Conservation (phyloP, 768 basidiomycete genomes). For the Fistulinella prunicolor region DNA sequence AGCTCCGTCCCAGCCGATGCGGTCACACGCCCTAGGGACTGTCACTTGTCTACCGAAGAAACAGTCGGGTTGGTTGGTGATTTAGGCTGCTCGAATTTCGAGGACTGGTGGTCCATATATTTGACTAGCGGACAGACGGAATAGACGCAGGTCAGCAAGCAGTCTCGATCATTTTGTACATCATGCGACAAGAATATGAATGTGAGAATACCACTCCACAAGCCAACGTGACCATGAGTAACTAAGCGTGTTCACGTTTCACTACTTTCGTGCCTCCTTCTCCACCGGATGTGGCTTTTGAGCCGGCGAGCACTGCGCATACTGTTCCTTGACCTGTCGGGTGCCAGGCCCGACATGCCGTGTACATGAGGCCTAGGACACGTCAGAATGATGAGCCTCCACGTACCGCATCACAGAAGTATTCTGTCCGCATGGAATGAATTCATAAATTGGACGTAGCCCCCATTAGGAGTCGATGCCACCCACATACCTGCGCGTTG, state of each 20-base stretch:
- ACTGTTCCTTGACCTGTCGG: conserved; percentile 24
- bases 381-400: background rate
- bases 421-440: conserved; percentile 17
- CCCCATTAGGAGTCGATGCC: too few relatives aligned
- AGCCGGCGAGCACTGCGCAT: conserved; percentile 5
- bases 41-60: conserved; percentile 71
- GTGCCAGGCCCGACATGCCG: background rate
- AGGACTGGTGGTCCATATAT: conserved; percentile 77
- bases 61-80: conserved; percentile 66
- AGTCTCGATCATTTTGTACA: conserved; percentile 7
- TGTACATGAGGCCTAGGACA: background rate
- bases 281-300: conserved; percentile 11
- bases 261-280: background rate
- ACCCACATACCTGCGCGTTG: conserved; percentile 43
- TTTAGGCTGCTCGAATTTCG: conserved; percentile 67
- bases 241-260: background rate
- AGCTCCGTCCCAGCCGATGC: conserved; percentile 63
- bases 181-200: background rate
- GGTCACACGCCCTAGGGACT: conserved; percentile 76
- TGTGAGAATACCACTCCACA: too few relatives aligned
- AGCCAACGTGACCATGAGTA: too few relatives aligned
- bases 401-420: conserved; percentile 31
- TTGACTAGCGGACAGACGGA: conserved; percentile 26
- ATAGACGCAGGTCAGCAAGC: conserved; percentile 6
- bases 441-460: too few relatives aligned